These are phyloP conservation scores for Colletotrichum viniferum DNA, from an alignment of 2,329 filamentous ascomycete genomes.

Conservation along the genomic window DNA sequence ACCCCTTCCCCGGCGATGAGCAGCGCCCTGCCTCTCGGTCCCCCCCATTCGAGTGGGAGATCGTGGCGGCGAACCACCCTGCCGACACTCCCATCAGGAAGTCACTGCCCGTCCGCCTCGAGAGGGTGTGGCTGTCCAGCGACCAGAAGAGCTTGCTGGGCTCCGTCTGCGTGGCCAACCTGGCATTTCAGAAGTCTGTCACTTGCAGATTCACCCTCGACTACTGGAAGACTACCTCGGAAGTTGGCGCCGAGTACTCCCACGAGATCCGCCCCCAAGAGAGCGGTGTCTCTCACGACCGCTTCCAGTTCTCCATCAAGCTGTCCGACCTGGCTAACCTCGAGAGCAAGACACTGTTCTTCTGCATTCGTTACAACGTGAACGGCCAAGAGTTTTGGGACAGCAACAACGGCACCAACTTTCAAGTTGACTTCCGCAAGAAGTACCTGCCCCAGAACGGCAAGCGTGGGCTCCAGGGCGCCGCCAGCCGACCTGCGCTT, in stretches of 20 bases:
- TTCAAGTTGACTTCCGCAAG: constrained; percentile 91
- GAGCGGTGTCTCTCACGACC: constrained; percentile 70
- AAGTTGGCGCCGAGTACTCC: constrained; percentile 86
- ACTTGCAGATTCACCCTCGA: constrained; percentile 95
- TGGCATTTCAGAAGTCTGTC: constrained; percentile 87
- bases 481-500: constrained; percentile 56
- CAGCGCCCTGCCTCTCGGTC: constrained; percentile 43
- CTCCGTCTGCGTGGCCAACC: constrained; percentile 82
- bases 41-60: constrained; percentile 82
- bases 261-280: constrained; percentile 55
- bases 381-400: constrained; percentile 92
- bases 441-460: constrained; percentile 68
- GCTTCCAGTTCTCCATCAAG: constrained; percentile 94
- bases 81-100: constrained; percentile 66
- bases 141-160: constrained; percentile 90
- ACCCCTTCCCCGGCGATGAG: constrained; percentile 74
- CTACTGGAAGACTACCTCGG: constrained; percentile 98
- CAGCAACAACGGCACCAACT: constrained; percentile 87
- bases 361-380: constrained; percentile 89
- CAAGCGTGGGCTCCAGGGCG: constrained; percentile 57
- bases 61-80: constrained; percentile 72
- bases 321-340: constrained; percentile 89
- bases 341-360: constrained; percentile 88
- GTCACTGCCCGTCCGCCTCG: constrained; percentile 74
- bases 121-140: constrained; percentile 83